phyloP scores from a whole-genome alignment of 1,284 basidiomycete genomes.

The Thecaphora thlaspeos region DNA sequence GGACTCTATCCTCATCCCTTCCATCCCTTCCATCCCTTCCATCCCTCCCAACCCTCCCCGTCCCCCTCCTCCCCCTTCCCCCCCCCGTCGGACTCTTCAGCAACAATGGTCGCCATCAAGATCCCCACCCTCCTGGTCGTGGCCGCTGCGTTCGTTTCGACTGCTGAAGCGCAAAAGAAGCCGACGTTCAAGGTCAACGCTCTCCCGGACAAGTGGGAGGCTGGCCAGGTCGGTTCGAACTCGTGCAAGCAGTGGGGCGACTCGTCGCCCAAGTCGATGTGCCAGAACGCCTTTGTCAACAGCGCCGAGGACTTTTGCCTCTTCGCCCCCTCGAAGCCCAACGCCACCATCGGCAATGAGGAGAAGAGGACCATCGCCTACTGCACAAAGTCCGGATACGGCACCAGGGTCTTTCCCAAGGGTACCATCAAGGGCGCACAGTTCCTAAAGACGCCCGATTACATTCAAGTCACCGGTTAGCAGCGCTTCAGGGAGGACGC shows the following conservation, averaged over 20 bases:
- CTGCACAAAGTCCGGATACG: constrained; percentile 64
- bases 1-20: too few species aligned
- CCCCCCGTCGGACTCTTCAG: neutral
- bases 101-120: constrained; percentile 10
- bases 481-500: too few species aligned
- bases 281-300: constrained; percentile 55
- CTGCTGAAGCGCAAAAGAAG: constrained; percentile 19
- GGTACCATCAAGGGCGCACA: constrained; percentile 73
- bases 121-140: neutral
- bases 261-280: constrained; percentile 31
- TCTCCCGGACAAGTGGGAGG: constrained; percentile 50
- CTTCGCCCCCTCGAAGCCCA: constrained; percentile 35
- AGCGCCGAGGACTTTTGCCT: constrained; percentile 50
- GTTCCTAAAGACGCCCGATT: constrained; percentile 68
- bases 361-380: constrained; percentile 69
- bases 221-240: constrained; percentile 48
- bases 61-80: neutral
- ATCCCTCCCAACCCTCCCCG: neutral
- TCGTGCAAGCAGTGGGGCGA: constrained; percentile 41
- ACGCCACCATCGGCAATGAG: constrained; percentile 34
- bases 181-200: constrained; percentile 36
- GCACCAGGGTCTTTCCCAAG: constrained; percentile 71
- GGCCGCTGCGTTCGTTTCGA: constrained; percentile 4
- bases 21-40: too few species aligned
- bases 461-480: constrained; percentile 68